phyloP scores from a whole-genome alignment of 116 monocot species.

The Dioscorea cayenensis region DNA sequence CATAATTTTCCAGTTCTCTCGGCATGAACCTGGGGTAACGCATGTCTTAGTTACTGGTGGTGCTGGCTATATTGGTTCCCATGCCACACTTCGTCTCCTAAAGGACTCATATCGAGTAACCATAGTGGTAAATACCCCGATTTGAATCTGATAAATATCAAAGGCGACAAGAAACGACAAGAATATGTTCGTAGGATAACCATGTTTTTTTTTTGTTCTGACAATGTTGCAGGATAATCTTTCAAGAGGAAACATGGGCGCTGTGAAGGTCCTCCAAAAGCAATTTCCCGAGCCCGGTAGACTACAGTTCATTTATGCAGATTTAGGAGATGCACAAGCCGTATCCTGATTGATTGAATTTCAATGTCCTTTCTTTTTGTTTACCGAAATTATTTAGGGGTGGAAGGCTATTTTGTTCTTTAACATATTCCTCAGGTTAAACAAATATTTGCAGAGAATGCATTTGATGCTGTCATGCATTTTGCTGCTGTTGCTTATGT shows the following conservation, averaged over 20 bases:
- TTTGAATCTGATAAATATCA: not conserved
- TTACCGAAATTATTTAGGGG: not conserved
- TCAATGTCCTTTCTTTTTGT: not conserved
- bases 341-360: slow-evolving; percentile 47
- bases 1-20: slow-evolving; percentile 59
- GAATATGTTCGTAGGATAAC: not conserved
- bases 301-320: slow-evolving; percentile 88
- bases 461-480: slow-evolving; percentile 99
- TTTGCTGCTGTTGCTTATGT: slow-evolving; percentile 99
- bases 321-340: slow-evolving; percentile 82
- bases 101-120: slow-evolving; percentile 93
- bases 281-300: slow-evolving; percentile 79
- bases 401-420: slow-evolving; percentile 13
- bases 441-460: slow-evolving; percentile 81
- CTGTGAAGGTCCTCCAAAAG: slow-evolving; percentile 70
- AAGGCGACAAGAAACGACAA: not conserved
- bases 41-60: slow-evolving; percentile 96
- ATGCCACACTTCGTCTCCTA: slow-evolving; percentile 78
- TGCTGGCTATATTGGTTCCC: slow-evolving; percentile 92
- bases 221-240: slow-evolving; percentile 71
- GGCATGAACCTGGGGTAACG: slow-evolving; percentile 66
- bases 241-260: slow-evolving; percentile 93
- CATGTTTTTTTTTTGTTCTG: not conserved
- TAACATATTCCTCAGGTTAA: slow-evolving; percentile 52
- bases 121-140: slow-evolving; percentile 67